These are phyloP conservation scores for Magnaporthiopsis incrustans DNA, from an alignment of 2,329 filamentous ascomycete genomes.

Conservation along the genomic window DNA sequence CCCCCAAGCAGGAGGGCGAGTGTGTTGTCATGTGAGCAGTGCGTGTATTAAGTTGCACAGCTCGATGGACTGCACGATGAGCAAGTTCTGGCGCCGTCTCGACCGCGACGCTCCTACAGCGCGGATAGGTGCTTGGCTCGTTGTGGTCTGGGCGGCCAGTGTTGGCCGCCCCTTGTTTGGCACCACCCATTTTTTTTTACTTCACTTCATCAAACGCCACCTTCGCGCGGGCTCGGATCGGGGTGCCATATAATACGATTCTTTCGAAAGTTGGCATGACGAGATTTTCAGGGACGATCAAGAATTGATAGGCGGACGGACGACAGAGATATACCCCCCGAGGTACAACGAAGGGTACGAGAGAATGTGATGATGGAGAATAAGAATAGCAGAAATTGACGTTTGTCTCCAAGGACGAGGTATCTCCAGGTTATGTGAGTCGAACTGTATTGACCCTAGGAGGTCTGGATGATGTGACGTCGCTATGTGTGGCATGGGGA, in stretches of 20 bases:
- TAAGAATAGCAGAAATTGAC: not conserved
- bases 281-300: not conserved
- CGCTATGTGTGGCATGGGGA: too few relatives aligned
- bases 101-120: too few relatives aligned
- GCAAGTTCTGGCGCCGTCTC: not conserved
- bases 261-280: not conserved
- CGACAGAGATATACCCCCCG: not conserved
- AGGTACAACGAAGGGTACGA: too few relatives aligned
- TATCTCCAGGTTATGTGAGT: too few relatives aligned
- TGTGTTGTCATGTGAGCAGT: slow-evolving; percentile 67
- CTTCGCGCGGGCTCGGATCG: not conserved
- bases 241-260: not conserved
- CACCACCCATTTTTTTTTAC: not conserved
- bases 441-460: too few relatives aligned
- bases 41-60: not conserved
- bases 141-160: too few relatives aligned
- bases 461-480: too few relatives aligned
- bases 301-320: not conserved
- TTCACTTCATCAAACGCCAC: not conserved
- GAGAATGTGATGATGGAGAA: not conserved
- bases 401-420: not conserved
- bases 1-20: slow-evolving; percentile 81
- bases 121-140: not conserved
- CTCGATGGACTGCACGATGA: too few relatives aligned
- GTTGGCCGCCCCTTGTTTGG: too few relatives aligned